Evolutionary conservation across 225 moss, liverwort and hornwort species (phyloP).

Genomic region (Antitrichia curtipendula): DNA sequence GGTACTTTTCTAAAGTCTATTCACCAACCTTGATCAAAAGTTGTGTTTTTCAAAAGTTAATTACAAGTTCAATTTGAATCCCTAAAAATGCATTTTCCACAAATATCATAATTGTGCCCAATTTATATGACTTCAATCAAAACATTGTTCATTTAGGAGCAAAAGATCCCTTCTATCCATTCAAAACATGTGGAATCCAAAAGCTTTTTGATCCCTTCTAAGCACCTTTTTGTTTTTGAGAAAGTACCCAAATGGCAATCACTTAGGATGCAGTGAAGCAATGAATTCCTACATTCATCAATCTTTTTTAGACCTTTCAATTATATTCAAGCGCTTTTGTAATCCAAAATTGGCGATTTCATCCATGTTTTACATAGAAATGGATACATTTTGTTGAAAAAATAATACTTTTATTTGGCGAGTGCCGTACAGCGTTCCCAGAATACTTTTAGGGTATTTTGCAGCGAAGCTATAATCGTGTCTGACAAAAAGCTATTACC

Average conservation of each 20-base stretch:
- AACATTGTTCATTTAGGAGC: not conserved
- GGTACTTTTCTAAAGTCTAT: not conserved
- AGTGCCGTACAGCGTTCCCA: too few relatives aligned
- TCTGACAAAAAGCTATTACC: too few relatives aligned
- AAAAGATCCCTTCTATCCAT: not conserved
- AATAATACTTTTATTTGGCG: not conserved
- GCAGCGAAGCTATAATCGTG: too few relatives aligned
- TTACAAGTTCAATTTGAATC: not conserved
- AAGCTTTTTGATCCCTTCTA: not conserved
- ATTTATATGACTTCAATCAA: not conserved
- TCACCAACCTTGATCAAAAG: not conserved
- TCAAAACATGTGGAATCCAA: not conserved
- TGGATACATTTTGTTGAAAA: not conserved
- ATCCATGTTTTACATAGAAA: not conserved
- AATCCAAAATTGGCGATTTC: not conserved
- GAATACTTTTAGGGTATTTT: too few relatives aligned
- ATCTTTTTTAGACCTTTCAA: not conserved
- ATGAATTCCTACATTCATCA: not conserved
- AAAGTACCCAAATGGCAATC: accelerated
- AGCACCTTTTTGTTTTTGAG: not conserved
- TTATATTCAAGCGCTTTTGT: not conserved
- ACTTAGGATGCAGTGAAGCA: not conserved
- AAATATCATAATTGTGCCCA: not conserved
- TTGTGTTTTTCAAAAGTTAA: not conserved
- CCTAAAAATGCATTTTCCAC: not conserved